Base-by-base conservation (phyloP, 2,329 filamentous ascomycete species). In the Colletotrichum incanum region DNA sequence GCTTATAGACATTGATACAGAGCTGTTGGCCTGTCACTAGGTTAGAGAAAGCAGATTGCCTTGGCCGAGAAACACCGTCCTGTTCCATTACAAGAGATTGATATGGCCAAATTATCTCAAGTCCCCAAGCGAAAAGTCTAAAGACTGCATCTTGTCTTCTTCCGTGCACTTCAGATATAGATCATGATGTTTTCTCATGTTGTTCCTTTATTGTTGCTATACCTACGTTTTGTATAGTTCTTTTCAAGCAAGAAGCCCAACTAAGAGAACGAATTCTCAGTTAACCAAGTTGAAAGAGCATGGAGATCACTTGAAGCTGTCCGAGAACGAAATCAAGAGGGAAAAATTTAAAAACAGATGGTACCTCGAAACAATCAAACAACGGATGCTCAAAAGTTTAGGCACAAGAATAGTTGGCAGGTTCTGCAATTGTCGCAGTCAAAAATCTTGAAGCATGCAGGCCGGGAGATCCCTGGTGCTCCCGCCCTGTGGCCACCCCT, bases 401-500 rank as follows among this genome's bases (percentile, higher is more conserved):
- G 12, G 20, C 34, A 14, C 11, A 26, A 5, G 14, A 16, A 9
- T 23, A 23, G 1, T 8, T 9, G 34, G 14, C 34, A 11, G 2
- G 9, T 16, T 31, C 4, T 23, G 34, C 34, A 26, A 9, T 23
- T 56, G 1, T 39, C 6, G 31, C 5, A 11, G 11, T 56, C n/a
- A 2, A 39, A 18, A 56, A 39, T 2, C 6, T 12, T 9, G n/a
- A 26, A n/a, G n/a, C n/a, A 9, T 39, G 34, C 54, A 39, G 11
- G 7, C 34, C 39, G 34, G n/a, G 34, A 56, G 34, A 26, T 14
- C 54, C 54, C 43, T 39, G 31, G 49, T 34, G 61, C 49, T 23
- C 49, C 37, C 65, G 45, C 59, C 59, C 45, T 60, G 45, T 43
- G 45, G 28, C 34, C 50, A 26, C 28, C 65, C 70, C 70, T 70